Evolutionary conservation across 2,329 filamentous ascomycete species (phyloP), one percentile per base, ranked within the genome.

Genomic region (Xylariaceae sp.): DNA sequence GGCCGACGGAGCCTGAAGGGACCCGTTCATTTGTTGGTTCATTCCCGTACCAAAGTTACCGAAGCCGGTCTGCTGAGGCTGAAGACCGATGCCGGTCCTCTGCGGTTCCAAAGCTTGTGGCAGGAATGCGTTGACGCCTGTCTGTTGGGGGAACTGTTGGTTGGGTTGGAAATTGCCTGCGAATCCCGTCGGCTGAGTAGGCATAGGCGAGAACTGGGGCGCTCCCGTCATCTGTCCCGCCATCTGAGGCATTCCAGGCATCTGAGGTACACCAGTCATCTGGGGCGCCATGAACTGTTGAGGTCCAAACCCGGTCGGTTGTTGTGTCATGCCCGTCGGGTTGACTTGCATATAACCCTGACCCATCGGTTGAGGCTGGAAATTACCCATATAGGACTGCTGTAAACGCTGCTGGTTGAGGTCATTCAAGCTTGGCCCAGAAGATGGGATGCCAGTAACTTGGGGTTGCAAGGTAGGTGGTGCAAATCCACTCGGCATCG

Each of bases 371-470:
- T 76, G 73, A 31, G 74, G 62, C 47, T 71, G 71, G 54, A 70
- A 71, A 19, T 60, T 64, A n/a, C 63, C 60, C 62, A 70, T 67
- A 50, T 80, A 81, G 60, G 83, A 79, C 63, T 84, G 83, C 68
- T 87, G 85, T 59, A 86, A 70, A 47, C 84, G 80, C 59, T 81
- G 79, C 66, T 88, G 85, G 55, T 74, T 83, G 44, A 94, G 74
- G 45, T 92, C 89, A 64, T 84, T 80, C 62, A 95, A 69, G 68
- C 86, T 92, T 70, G 92, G 88, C 9, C 90, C 89, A 2, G 83
- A 80, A 32, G 86, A 82, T 31, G 88, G 86, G 53, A 89, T 77
- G 6, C 92, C 91, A 4, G 94, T 96, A 71, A 91, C 81, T 68
- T 96, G 92, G 50, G 90, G 85, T 68, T 91, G 86, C 62, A 96